Evolutionary conservation across 352 stramenopile species (phyloP), one percentile per base, ranked within the genome.

Genomic region (Phytopythium helicoides): DNA sequence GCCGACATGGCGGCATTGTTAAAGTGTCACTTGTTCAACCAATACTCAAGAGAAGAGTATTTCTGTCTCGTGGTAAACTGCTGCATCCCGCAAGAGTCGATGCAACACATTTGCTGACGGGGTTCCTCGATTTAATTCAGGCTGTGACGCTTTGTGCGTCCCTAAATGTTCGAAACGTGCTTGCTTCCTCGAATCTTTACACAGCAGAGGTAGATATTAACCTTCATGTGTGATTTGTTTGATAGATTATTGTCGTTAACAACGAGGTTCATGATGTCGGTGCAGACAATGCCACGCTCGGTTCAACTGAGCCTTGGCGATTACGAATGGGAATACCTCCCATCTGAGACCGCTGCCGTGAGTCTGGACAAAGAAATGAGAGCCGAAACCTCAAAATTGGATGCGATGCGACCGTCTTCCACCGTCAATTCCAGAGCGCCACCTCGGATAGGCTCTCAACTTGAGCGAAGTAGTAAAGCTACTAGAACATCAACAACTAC

Each of bases 151-250:
- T 88, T 40, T 92, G 83, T 44, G 68, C 76, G 2, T 73, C 71
- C 35, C 79, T 88, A 68, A 89, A 85, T 26, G 40, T 83, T 8
- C 67, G 83, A 3, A 89, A 88, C 39, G 60, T 90, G 23, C 76
- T 89, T 39, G 69, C 70, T 5, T 88, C 76, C 14, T 60, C 73
- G 4, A 78, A 57, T 11, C 42, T 73, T 7, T 92, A 80, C 57
- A 71, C 67, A 1, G 46, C 60, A 8, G 52, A 64, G 70, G 77
- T 84, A 53, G 21, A 21, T 28, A 40, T 1, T 9, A 15, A 11
- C 8, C 33, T 7, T 36, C 25, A 34, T 31, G 31, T 14, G 26
- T 9, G 16, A 22, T 15, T 9, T 34, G 14, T 48, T 48, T 23
- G 25, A 3, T 21, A 14, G 44, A 37, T 26, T 37, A 33, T 3